Conservation (phyloP, 108 stramenopile species). For the Parietichytrium sp. region DNA sequence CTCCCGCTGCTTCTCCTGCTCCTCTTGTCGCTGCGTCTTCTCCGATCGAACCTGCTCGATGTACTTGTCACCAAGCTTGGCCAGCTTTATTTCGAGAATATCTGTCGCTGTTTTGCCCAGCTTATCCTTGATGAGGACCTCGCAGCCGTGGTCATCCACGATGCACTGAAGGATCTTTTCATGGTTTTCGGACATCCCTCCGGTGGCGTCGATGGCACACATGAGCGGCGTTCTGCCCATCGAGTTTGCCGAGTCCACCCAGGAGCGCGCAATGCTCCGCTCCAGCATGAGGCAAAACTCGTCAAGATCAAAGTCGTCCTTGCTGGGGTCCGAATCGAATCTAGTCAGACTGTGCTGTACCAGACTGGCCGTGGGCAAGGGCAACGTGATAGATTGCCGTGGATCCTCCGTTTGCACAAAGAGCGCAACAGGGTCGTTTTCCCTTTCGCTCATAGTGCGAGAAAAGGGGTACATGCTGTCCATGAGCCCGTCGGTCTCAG, state of each 20-base stretch:
- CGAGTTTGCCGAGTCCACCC: neutral
- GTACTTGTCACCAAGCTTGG: neutral
- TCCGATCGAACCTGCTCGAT: neutral
- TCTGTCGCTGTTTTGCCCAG: neutral
- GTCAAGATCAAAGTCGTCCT: neutral
- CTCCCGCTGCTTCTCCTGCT: neutral
- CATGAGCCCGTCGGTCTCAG: too few relatives aligned
- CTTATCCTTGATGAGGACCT: neutral
- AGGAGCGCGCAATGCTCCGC: neutral
- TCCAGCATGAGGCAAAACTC: constrained; percentile 2
- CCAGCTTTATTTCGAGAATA: neutral
- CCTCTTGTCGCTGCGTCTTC: neutral
- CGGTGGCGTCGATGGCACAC: neutral
- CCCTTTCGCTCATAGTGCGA: too few relatives aligned
- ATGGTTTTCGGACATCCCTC: neutral
- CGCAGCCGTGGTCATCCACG: constrained; percentile 15
- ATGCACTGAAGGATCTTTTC: neutral
- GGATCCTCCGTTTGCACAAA: too few relatives aligned
- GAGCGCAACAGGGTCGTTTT: too few relatives aligned
- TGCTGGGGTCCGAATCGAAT: neutral
- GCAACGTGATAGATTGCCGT: too few relatives aligned
- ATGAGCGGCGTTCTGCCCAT: neutral
- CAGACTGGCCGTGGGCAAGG: too few relatives aligned
- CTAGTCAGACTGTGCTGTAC: neutral
- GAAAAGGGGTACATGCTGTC: too few relatives aligned